phyloP scores from a whole-genome alignment of 2,329 filamentous ascomycete genomes.

The Xylaria multiplex region DNA sequence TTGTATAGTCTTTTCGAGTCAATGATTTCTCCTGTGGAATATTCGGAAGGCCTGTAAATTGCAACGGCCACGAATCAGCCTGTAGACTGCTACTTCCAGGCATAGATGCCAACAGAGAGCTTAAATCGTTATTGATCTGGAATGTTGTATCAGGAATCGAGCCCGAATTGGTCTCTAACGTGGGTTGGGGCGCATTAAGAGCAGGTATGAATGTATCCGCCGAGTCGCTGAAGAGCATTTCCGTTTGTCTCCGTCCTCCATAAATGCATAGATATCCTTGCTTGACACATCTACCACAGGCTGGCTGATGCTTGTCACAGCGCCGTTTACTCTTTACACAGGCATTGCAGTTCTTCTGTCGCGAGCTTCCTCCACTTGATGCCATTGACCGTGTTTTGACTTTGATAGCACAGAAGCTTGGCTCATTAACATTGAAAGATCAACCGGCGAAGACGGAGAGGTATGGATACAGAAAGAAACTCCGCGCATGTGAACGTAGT shows the following conservation, averaged over 20 bases:
- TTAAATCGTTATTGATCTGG: constrained; percentile 34
- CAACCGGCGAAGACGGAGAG: neutral
- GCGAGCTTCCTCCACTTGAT: constrained; percentile 49
- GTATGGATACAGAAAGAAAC: neutral
- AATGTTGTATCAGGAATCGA: constrained; percentile 24
- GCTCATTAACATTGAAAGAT: neutral
- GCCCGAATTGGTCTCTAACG: constrained; percentile 20
- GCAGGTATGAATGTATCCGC: constrained; percentile 42
- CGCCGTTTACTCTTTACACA: constrained; percentile 60
- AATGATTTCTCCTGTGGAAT: constrained; percentile 26
- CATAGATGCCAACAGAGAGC: constrained; percentile 31
- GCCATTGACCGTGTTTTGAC: constrained; percentile 26
- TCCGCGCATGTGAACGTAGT: neutral
- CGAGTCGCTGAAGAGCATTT: constrained; percentile 22
- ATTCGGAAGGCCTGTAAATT: constrained; percentile 18
- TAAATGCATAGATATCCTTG: constrained; percentile 57
- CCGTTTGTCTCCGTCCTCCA: constrained; percentile 28
- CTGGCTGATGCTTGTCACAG: constrained; percentile 58
- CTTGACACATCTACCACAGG: constrained; percentile 56
- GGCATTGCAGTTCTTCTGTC: constrained; percentile 61
- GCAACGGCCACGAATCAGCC: constrained; percentile 24
- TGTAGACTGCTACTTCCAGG: constrained; percentile 20
- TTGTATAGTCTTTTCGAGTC: constrained; percentile 39
- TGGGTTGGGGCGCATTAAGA: constrained; percentile 7
- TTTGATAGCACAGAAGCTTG: neutral